phyloP scores from a whole-genome alignment of 2,329 filamentous ascomycete species.

The Monosporascus sp. region DNA sequence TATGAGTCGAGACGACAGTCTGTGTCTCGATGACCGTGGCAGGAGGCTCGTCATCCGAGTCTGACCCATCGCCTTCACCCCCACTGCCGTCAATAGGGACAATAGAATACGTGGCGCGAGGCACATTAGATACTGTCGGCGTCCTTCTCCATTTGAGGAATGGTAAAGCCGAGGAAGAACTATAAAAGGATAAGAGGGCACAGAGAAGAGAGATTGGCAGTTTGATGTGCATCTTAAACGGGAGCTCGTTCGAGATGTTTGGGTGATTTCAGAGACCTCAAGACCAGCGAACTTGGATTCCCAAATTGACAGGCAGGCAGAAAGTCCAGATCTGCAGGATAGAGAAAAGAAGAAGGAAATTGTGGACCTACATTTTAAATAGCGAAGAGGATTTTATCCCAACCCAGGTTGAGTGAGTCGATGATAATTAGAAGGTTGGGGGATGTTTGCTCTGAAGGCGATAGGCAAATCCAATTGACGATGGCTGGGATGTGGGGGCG shows the following conservation, averaged over 20 bases:
- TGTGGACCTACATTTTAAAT: constrained; percentile 1
- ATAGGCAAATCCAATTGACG: neutral
- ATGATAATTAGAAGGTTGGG: constrained; percentile 17
- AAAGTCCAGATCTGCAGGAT: neutral
- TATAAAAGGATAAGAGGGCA: constrained; percentile 14
- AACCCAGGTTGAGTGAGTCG: constrained; percentile 34
- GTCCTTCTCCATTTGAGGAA: constrained; percentile 14
- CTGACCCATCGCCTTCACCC: constrained; percentile 3
- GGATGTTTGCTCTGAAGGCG: neutral
- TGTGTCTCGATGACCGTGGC: constrained; percentile 28
- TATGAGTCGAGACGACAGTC: constrained; percentile 26
- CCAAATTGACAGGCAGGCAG: neutral
- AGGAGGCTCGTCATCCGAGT: constrained; percentile 8
- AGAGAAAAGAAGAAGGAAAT: constrained; percentile 9
- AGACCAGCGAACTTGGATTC: neutral
- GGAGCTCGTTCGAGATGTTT: neutral
- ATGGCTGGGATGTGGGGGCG: neutral
- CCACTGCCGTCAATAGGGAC: constrained; percentile 31
- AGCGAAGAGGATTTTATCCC: neutral
- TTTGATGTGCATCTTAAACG: constrained; percentile 25
- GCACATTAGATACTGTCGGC: constrained; percentile 12
- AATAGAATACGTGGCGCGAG: constrained; percentile 32
- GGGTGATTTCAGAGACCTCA: neutral
- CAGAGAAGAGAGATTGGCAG: constrained; percentile 19
- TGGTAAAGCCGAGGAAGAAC: constrained; percentile 20